A percentile compares a stretch with the other conserved stretches of the same genome.
Conservation (phyloP, 352 stramenopile genomes). For the Pythium aristosporum region DNA sequence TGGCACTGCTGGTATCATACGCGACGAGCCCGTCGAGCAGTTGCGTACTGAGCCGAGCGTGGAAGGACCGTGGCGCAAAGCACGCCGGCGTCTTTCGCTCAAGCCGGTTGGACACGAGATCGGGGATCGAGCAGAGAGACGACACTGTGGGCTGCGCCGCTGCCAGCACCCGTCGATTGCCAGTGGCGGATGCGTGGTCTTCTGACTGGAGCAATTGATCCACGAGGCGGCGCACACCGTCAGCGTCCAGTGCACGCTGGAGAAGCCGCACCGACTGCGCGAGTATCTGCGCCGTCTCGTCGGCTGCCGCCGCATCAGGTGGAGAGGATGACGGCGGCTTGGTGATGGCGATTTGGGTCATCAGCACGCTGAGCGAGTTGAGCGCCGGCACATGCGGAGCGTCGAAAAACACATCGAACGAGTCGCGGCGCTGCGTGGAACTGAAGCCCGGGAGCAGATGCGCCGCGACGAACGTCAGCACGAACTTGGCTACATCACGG, state of each 20-base stretch:
- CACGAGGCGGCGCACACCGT: slow-evolving; percentile 35
- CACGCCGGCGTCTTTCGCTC: slow-evolving; percentile 39
- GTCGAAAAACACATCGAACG: slow-evolving; percentile 69
- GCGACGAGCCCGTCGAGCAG: slow-evolving; percentile 38
- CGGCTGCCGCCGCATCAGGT: slow-evolving; percentile 4
- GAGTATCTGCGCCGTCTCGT: slow-evolving; percentile 38
- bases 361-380: slow-evolving; percentile 35
- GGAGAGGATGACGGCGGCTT: slow-evolving; percentile 9
- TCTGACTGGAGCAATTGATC: slow-evolving; percentile 30
- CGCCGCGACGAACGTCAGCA: slow-evolving; percentile 54
- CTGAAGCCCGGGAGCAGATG: slow-evolving; percentile 54
- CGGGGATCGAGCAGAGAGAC: slow-evolving; percentile 25
- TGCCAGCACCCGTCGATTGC: slow-evolving; percentile 5
- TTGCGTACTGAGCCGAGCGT: slow-evolving; percentile 37
- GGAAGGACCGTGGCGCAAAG: slow-evolving; percentile 52
- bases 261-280: slow-evolving; percentile 51
- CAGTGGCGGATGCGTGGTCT: slow-evolving; percentile 29
- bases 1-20: not conserved
- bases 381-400: slow-evolving; percentile 32
- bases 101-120: slow-evolving; percentile 66
- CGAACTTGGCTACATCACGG: slow-evolving; percentile 48
- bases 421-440: slow-evolving; percentile 33
- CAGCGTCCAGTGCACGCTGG: slow-evolving; percentile 28
- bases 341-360: slow-evolving; percentile 34
- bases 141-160: slow-evolving; percentile 1